A percentile compares a stretch with the other conserved stretches of the same genome.
These are phyloP conservation scores for Cystodermella granulosa DNA, from an alignment of 1,284 basidiomycete genomes.

Conservation along the genomic window DNA sequence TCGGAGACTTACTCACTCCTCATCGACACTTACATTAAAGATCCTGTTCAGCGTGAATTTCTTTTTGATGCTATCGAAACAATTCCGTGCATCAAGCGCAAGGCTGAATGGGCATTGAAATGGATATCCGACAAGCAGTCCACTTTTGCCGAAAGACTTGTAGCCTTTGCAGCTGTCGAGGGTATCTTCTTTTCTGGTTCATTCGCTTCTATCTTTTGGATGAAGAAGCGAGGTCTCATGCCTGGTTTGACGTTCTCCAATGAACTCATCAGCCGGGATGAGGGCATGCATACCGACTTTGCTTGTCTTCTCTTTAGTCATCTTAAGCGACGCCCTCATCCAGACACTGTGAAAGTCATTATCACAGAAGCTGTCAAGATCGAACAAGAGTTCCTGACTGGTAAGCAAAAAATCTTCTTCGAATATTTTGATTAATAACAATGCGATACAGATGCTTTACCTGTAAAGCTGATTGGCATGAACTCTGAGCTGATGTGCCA, in stretches of 20 bases:
- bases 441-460: constrained; percentile 55
- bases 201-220: constrained; percentile 94
- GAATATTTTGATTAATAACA: background rate
- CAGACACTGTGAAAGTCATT: constrained; percentile 65
- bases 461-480: constrained; percentile 73
- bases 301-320: constrained; percentile 91
- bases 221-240: constrained; percentile 98
- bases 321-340: constrained; percentile 71
- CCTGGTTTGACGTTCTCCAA: constrained; percentile 96
- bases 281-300: constrained; percentile 97
- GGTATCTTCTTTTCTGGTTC: constrained; percentile 96
- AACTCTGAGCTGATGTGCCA: constrained; percentile 80
- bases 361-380: constrained; percentile 80
- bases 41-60: constrained; percentile 72
- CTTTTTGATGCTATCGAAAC: constrained; percentile 93
- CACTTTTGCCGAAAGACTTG: constrained; percentile 84
- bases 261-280: constrained; percentile 93
- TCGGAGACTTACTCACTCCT: constrained; percentile 97
- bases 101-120: constrained; percentile 89
- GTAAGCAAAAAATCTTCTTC: constrained; percentile 29
- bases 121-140: constrained; percentile 86
- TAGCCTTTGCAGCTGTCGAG: constrained; percentile 95
- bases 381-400: constrained; percentile 78
- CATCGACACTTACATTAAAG: constrained; percentile 96
- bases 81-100: constrained; percentile 83